Evolutionary conservation across 352 stramenopile genomes (phyloP).

Genomic region (Aphanomyces astaci): DNA sequence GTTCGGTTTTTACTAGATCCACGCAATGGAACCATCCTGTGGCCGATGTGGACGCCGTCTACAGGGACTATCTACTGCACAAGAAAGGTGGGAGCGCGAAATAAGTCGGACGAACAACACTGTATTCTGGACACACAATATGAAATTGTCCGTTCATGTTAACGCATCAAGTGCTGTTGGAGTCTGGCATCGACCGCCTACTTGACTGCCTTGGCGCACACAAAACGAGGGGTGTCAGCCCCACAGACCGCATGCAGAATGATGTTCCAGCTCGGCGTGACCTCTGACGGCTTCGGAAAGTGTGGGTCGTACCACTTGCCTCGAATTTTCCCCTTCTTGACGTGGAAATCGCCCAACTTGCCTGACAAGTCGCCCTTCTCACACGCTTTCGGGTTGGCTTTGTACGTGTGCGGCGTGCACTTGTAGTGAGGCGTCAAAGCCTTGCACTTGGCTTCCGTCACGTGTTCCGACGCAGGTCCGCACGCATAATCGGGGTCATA

Average conservation of each 20-base stretch:
- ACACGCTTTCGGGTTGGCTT: conserved; percentile 32
- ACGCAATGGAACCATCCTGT: conserved; percentile 81
- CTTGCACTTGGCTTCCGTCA: conserved; percentile 32
- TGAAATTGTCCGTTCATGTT: no score
- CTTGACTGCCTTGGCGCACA: conserved; percentile 28
- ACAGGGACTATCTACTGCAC: not conserved
- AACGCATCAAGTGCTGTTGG: no score
- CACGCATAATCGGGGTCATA: conserved; percentile 51
- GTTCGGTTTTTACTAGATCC: no score
- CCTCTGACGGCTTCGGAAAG: conserved; percentile 33
- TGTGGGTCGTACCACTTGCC: conserved; percentile 35
- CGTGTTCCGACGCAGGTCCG: conserved; percentile 44
- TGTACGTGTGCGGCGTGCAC: conserved; percentile 38
- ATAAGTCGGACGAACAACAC: not conserved
- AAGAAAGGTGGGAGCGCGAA: not conserved
- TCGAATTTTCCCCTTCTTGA: conserved; percentile 25
- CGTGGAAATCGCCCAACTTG: conserved; percentile 39
- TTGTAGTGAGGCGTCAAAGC: conserved; percentile 33
- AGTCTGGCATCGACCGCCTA: not conserved
- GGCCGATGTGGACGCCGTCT: conserved; percentile 47
- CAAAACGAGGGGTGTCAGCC: conserved; percentile 36
- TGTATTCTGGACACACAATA: no score
- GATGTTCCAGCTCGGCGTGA: conserved; percentile 39
- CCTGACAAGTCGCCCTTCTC: conserved; percentile 51
- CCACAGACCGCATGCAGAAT: conserved; percentile 54